Evolutionary conservation across 768 basidiomycete species (phyloP), one percentile per base, ranked within the genome.

Genomic region (Lepiota brunneoincarnata): DNA sequence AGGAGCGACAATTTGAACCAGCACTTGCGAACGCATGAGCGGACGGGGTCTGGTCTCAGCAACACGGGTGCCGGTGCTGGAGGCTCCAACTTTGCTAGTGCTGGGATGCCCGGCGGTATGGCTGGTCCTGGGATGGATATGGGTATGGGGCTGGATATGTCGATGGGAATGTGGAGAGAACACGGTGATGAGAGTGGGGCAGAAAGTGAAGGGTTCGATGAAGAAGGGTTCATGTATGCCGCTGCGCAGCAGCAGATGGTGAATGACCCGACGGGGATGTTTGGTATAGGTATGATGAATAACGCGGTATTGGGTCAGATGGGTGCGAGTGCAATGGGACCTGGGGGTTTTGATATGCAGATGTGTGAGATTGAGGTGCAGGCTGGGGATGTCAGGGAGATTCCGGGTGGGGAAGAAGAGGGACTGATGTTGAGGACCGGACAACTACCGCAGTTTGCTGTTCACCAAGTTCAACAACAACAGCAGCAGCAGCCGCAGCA

Each of bases 1-100:
- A 76, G 93, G 64, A 87, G 86, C 64, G 95, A 96, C 66, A 95
- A 95, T 63, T 78, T 98, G 37, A 83, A 80, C 18, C 92, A 96
- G 68, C 95, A 98, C 66, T 64, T 86, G 55, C 81, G 91, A 57
- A 93, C 91, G 44, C 94, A 96, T 69, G 76, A 78, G 51, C 72
- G 79, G 40, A 73, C 70, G 12, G 72, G 63, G 14, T 57, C 60
- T 53, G 57, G 56, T 6, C n/a, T 53, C 42, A 70, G 64, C 53
- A 65, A 55, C 50, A 63, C 63, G 12, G 69, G 61, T 48, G 69
- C 26, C 3, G 44, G 50, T n/a, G 48, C 55, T 24, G 55, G 41
- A 21, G 20, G 24, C 14, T 40, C 61, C 24, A 67, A 67, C 57
- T 61, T 63, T 40, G 58, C 58, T 43, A 59, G 64, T 59, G 66